Evolutionary conservation across 179 eudicot species (phyloP).

Genomic region (Camellia oleifera): DNA sequence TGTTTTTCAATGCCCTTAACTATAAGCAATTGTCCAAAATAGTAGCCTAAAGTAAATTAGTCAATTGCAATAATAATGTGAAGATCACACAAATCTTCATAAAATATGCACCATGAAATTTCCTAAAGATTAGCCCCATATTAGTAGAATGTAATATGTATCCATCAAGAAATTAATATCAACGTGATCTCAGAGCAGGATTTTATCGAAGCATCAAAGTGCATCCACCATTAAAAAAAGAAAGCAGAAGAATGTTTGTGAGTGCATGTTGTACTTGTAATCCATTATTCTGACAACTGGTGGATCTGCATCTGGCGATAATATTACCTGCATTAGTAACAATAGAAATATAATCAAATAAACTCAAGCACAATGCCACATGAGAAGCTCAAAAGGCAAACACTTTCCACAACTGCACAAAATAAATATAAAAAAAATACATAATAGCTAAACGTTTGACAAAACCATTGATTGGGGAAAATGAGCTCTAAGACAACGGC

Average conservation of each 20-base stretch:
- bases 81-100: background rate
- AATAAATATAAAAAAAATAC: too few species aligned
- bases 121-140: background rate
- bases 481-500: too few species aligned
- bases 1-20: background rate
- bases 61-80: background rate
- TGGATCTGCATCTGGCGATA: conserved; percentile 93
- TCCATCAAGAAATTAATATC: background rate
- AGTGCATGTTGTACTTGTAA: conserved; percentile 58
- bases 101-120: conserved; percentile 2
- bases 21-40: background rate
- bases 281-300: conserved; percentile 93
- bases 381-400: conserved; percentile 8
- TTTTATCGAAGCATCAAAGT: background rate
- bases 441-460: too few species aligned
- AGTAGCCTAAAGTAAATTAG: background rate
- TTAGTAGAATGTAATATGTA: background rate
- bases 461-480: too few species aligned
- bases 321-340: conserved; percentile 55
- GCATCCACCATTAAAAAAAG: background rate
- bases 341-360: background rate
- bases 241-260: conserved; percentile 11
- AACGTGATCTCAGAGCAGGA: background rate
- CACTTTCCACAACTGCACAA: background rate
- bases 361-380: background rate